Conservation (phyloP, 2,329 filamentous ascomycete genomes). For the Rutstroemia sp. region DNA sequence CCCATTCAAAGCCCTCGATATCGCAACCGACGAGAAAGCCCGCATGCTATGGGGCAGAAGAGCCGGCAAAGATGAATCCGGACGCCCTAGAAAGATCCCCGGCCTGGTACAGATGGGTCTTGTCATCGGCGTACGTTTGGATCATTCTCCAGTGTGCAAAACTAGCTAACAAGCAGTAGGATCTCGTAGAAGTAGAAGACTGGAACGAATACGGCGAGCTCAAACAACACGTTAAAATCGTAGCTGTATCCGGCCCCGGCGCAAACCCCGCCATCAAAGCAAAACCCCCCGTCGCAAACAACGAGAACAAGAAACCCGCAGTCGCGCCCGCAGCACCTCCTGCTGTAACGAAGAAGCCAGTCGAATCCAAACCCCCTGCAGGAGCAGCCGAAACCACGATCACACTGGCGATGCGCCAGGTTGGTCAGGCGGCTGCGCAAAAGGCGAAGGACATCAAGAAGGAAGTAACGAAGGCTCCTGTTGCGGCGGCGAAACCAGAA, state of each 20-base stretch:
- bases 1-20: slow-evolving; percentile 86
- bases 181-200: slow-evolving; percentile 89
- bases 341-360: slow-evolving; percentile 11
- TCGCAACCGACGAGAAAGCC: slow-evolving; percentile 83
- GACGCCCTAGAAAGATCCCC: slow-evolving; percentile 69
- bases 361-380: slow-evolving; percentile 12
- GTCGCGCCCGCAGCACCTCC: slow-evolving; percentile 20
- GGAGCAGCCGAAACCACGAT: slow-evolving; percentile 23
- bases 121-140: slow-evolving; percentile 68
- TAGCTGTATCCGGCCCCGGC: slow-evolving; percentile 13
- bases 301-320: slow-evolving; percentile 29
- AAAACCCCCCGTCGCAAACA: slow-evolving; percentile 24
- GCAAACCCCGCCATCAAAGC: slow-evolving; percentile 12
- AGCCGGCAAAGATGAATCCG: slow-evolving; percentile 60
- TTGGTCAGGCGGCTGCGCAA: slow-evolving; percentile 58
- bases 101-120: slow-evolving; percentile 80
- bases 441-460: slow-evolving; percentile 55
- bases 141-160: not conserved
- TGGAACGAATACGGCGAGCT: slow-evolving; percentile 99
- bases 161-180: slow-evolving; percentile 43
- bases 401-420: slow-evolving; percentile 42
- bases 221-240: slow-evolving; percentile 57
- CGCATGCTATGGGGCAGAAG: slow-evolving; percentile 83
- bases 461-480: slow-evolving; percentile 12
- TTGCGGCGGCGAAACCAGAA: not conserved